Evolutionary conservation across 768 basidiomycete genomes (phyloP), one percentile per base, ranked within the genome.

Genomic region (Phlebiopsis flavidoalba): DNA sequence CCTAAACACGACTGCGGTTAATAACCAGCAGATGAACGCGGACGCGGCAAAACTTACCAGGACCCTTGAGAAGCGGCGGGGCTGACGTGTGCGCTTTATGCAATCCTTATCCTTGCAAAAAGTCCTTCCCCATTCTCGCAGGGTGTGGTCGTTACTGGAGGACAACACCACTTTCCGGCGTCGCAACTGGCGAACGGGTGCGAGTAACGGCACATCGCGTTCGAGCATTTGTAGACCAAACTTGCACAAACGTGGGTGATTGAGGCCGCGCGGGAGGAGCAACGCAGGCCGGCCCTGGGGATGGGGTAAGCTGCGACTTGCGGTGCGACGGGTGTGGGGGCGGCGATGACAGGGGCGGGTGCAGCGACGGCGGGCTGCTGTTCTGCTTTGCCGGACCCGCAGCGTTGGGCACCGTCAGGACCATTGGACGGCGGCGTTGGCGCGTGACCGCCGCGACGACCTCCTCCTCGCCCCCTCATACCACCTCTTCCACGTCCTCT

Each of bases 131-230:
- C 92, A 53, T 88, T 85, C 67, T 95, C 91, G 73, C 97, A 99
- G 19, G 93, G n/a, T n/a, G n/a, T n/a, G 79, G 60, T 98, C 96
- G 60, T 91, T 94, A 67, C 91, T 96, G 59, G n/a, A 99, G 79
- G 1, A 98, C 97, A 63, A 99, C 83, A 8, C 95, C 97, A 67
- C 91, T 95, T 75, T 96, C 94, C 35, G 89, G 81, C 17, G 96
- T 97, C 6, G 97, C 95, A 3, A 95, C 93, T n/a, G 97, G 97
- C 8, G 91, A n/a, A 94, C 5, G 97, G 95, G 72, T 99, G 97
- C 8, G 93, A 93, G 73, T 86, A 98, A 17, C 89, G 81, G 73
- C 97, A 99, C 50, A 87, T 80, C 0, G 89, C 80, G 72, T 98
- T 96, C 53, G 88, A 89, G 74, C 97, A 99, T 65, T 95, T 96